phyloP scores from a whole-genome alignment of 2,329 filamentous ascomycete species.

The Sporothrix variecibatus region DNA sequence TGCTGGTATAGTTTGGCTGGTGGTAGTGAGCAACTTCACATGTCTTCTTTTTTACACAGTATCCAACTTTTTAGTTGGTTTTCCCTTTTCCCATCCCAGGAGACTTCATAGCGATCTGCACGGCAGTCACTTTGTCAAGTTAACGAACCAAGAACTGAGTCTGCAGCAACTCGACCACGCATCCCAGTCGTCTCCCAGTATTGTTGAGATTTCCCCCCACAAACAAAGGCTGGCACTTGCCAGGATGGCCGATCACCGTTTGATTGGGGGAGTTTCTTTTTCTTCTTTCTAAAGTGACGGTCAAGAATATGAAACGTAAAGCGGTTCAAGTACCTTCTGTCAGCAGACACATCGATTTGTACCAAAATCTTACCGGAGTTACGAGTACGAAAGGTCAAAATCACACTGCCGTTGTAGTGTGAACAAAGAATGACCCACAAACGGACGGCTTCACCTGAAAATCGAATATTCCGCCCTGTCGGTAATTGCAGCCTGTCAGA shows the following conservation, averaged over 20 bases:
- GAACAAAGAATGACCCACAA: neutral
- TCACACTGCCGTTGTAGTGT: neutral
- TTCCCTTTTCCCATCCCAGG: neutral
- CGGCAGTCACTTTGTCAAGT: conserved; percentile 2
- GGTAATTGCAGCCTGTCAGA: neutral
- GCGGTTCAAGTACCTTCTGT: neutral
- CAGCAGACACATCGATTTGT: neutral
- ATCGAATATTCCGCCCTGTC: neutral
- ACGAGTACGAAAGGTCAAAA: neutral
- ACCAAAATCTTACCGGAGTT: conserved; percentile 7
- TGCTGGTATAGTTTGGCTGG: no score
- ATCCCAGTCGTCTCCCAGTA: neutral
- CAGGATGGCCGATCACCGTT: conserved; percentile 8
- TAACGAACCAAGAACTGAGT: neutral
- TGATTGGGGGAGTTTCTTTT: neutral
- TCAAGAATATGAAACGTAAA: neutral
- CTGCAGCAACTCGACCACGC: neutral
- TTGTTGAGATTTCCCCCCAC: neutral
- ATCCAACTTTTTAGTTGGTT: neutral
- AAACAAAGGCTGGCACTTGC: neutral
- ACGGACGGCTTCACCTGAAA: neutral
- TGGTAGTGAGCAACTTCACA: neutral
- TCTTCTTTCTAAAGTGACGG: neutral
- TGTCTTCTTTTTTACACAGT: no score
- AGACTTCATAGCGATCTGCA: neutral